phyloP scores from a whole-genome alignment of 495 filamentous ascomycete species.

The Trichoderma gamsii region DNA sequence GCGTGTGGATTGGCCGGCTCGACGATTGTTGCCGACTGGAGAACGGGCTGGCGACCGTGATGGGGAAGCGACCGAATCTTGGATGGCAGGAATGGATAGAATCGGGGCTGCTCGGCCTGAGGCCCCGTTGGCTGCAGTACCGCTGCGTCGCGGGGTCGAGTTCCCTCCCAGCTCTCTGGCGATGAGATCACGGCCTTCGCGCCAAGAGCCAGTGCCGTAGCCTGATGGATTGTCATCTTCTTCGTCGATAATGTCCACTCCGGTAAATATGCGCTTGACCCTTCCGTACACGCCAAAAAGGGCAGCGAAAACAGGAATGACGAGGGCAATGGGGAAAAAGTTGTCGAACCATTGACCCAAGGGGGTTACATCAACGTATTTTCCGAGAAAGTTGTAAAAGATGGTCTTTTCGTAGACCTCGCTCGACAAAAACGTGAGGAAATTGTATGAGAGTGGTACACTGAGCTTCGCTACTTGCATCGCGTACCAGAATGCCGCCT shows the following conservation, averaged over 20 bases:
- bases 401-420: constrained; percentile 62
- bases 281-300: constrained; percentile 82
- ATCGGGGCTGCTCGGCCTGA: constrained; percentile 32
- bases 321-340: constrained; percentile 79
- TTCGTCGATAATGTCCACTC: constrained; percentile 67
- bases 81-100: constrained; percentile 27
- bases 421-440: constrained; percentile 76
- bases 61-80: constrained; percentile 19
- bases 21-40: constrained; percentile 35
- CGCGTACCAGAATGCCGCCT: constrained; percentile 92
- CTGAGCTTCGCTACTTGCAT: constrained; percentile 83
- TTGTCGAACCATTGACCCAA: constrained; percentile 79
- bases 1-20: constrained; percentile 30
- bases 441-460: constrained; percentile 91
- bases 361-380: constrained; percentile 75
- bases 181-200: constrained; percentile 89
- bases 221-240: constrained; percentile 58
- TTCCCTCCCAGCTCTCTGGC: constrained; percentile 75
- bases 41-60: constrained; percentile 26
- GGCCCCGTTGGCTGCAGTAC: constrained; percentile 22
- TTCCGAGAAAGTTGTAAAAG: constrained; percentile 82
- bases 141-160: constrained; percentile 34
- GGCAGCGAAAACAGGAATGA: constrained; percentile 75
- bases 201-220: constrained; percentile 78
- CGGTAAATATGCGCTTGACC: constrained; percentile 69